Evolutionary conservation across 305 asterid species (phyloP).

Genomic region (Fraxinus xanthoxyloides): DNA sequence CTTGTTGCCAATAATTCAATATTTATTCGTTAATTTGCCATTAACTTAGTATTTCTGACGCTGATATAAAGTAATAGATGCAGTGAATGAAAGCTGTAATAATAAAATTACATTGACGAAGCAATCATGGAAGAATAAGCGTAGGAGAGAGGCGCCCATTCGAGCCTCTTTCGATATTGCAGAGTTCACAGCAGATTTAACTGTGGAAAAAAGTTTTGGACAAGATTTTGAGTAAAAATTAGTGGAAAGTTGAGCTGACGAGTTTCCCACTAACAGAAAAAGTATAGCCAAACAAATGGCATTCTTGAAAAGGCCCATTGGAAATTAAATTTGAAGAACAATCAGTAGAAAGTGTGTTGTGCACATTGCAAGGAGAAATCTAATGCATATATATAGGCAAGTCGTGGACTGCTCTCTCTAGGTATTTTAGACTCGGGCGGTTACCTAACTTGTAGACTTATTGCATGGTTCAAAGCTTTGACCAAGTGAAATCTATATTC

Average conservation of each 20-base stretch:
- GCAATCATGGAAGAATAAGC: conserved; percentile 79
- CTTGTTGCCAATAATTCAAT: background rate
- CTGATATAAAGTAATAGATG: too few relatives aligned
- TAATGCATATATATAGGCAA: conserved; percentile 34
- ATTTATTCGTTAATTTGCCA: background rate
- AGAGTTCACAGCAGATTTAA: conserved; percentile 41
- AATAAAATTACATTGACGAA: conserved; percentile 58
- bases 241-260: conserved; percentile 63
- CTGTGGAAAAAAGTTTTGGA: conserved; percentile 43
- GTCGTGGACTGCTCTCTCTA: conserved; percentile 11
- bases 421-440: conserved; percentile 40
- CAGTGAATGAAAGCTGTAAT: background rate
- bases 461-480: conserved; percentile 39
- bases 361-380: background rate
- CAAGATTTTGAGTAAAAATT: conserved; percentile 54
- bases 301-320: conserved; percentile 44
- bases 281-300: conserved; percentile 35
- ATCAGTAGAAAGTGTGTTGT: conserved; percentile 18
- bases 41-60: too few relatives aligned
- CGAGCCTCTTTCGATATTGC: conserved; percentile 62
- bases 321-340: background rate
- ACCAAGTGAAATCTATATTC: conserved; percentile 20
- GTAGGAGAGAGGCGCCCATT: conserved; percentile 93
- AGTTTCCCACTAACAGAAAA: conserved; percentile 35
- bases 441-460: conserved; percentile 47